Base-by-base conservation (phyloP, 2,329 filamentous ascomycete genomes). In the Penicillium sp. region DNA sequence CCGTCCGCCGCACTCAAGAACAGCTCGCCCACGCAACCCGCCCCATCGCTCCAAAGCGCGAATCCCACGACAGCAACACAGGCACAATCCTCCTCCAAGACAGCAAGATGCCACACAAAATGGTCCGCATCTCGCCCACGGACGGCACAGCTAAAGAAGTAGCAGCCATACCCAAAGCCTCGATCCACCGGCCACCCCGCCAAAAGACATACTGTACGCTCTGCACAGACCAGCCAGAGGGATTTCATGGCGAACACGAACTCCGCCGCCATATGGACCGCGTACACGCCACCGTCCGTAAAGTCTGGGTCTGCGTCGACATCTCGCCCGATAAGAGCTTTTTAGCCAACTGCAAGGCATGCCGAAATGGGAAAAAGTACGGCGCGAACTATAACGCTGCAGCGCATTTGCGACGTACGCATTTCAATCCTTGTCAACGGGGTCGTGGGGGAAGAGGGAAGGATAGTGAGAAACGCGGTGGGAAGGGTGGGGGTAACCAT, bases 371-470 rank as follows among this genome's bases (percentile, higher is more conserved):
- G 54, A 97, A 96, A 79, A 83, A 85, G 57, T 98, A 98, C 66
- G 90, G 90, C 3, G 90, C 90, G 16, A 95, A 97, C 77, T 97
- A 98, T 77, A 98, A 98, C 68, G 93, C 93, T 0, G 92, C 92
- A 0, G 93, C 92, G 0, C 93, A 98, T 71, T 82, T 98, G 9
- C 85, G 93, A 43, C 87, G 93, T 49, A 89, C 89, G 0, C 93
- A 98, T 72, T 98, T 97, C 81, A 90, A 89, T 69, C 88, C 84
- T 1, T 82, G 83, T 64, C 83, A 84, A 70, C 78, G 77, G 22
- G 77, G 76, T 21, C 72, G 77, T n/a, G 76, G 83, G 22, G 84
- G 84, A 9, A 76, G 83, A 49, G 81, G 81, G 47, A 84, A 84
- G 68, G 81, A 82, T 56, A 83, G 82, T 59, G 82, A 86, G 72